Evolutionary conservation across 2,329 filamentous ascomycete genomes (phyloP), one percentile per base, ranked within the genome.

Genomic region (Huntiella bhutanensis): DNA sequence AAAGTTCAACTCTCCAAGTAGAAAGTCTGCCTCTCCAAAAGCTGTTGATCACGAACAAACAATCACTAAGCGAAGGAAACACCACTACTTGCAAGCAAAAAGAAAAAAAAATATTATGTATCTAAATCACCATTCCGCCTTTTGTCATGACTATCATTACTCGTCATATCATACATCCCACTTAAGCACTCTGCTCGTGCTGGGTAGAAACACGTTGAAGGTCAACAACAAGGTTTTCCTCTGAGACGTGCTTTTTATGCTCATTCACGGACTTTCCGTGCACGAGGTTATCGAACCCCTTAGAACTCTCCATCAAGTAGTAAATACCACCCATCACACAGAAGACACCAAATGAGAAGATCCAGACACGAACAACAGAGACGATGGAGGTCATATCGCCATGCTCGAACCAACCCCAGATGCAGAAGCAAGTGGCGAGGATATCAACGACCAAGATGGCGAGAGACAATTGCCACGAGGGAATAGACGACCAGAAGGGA

Each of bases 221-320:
- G 51, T 82, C 86, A 59, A 92, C 82, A 61, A 91, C 82, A 58
- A 93, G 92, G 67, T 93, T 84, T 69, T 93, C 85, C 52, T 88
- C 71, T 39, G 79, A 83, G 55, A 83, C 73, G 67, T 88, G 82
- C 72, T 84, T 87, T 64, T 79, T 72, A 65, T 76, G 79, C 63
- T 79, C 77, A 71, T 86, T 85, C 54, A 76, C 75, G 52, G 77
- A 81, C 69, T 87, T 87, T 59, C 84, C 83, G 66, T 93, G 84
- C 82, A 93, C 91, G 53, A 93, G 70, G 68, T 91, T 88, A 65
- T 93, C 82, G 62, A 93, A 93, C 52, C 80, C 79, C 51, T 73
- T 64, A 57, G 77, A 85, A 61, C 81, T 81, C 62, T 88, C 79
- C 58, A 93, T 74, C 57, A 91, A 71, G 68, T 86, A 87, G 63